Evolutionary conservation across 371 early-diverging fungal species (phyloP).

Genomic region (Chytridium lagenaria): DNA sequence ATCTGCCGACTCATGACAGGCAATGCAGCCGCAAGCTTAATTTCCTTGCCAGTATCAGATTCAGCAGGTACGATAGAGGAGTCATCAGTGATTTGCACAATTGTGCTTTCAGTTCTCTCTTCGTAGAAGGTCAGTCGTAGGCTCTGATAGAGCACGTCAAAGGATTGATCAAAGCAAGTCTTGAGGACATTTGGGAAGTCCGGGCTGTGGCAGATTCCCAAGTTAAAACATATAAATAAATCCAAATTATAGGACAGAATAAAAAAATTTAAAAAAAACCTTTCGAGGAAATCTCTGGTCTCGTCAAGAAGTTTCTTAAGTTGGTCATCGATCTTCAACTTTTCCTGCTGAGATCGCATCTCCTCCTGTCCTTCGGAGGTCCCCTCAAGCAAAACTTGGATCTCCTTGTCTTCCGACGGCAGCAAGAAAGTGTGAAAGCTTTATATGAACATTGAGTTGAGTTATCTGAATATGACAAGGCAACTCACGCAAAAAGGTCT

Average conservation of each 20-base stretch:
- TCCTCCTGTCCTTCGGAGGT: conserved; percentile 44
- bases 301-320: conserved; percentile 76
- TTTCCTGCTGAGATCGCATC: conserved; percentile 36
- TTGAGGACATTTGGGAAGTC: conserved; percentile 64
- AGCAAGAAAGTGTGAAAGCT: conserved; percentile 68
- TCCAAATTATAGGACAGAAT: not conserved
- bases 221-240: not conserved
- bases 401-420: conserved; percentile 71
- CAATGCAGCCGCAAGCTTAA: conserved; percentile 77
- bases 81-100: not conserved
- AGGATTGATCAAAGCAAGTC: conserved; percentile 66
- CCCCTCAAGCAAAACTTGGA: conserved; percentile 66
- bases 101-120: conserved; percentile 10
- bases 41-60: conserved; percentile 34
- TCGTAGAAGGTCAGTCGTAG: conserved; percentile 39
- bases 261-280: conserved; percentile 48
- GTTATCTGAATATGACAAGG: not conserved
- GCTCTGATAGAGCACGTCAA: conserved; percentile 56
- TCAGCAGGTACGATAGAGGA: conserved; percentile 8
- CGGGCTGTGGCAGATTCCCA: conserved; percentile 47
- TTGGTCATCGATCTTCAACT: conserved; percentile 51
- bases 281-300: conserved; percentile 80
- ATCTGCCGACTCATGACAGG: conserved; percentile 79
- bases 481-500: conserved; percentile 17
- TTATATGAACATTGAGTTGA: conserved; percentile 1